phyloP scores from a whole-genome alignment of 1,284 basidiomycete genomes.

The Pterulicium gracile region DNA sequence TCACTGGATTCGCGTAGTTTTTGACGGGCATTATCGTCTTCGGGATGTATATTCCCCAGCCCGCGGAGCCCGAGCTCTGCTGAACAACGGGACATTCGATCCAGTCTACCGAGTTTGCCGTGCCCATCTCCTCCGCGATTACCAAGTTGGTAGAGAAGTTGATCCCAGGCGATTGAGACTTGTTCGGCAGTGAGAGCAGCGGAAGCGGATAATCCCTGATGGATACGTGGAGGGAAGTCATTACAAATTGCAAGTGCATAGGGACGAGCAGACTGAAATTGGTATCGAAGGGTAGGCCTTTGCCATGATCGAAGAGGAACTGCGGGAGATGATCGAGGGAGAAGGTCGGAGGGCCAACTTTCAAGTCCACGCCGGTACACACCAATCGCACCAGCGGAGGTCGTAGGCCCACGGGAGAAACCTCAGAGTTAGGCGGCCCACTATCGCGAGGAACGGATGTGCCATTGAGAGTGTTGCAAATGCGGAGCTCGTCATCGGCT shows the following conservation, averaged over 20 bases:
- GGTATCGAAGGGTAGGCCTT: conserved; percentile 61
- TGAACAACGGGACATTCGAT: conserved; percentile 57
- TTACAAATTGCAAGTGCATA: conserved; percentile 65
- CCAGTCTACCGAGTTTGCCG: conserved; percentile 61
- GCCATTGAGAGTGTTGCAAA: background rate
- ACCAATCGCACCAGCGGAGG: conserved; percentile 73
- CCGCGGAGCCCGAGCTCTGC: conserved; percentile 37
- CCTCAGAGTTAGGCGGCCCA: conserved; percentile 7
- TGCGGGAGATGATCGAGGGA: conserved; percentile 43
- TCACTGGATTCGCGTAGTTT: conserved; percentile 72
- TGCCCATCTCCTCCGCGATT: conserved; percentile 84
- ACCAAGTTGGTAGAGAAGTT: conserved; percentile 76
- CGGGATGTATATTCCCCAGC: conserved; percentile 63
- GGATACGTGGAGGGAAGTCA: conserved; percentile 50
- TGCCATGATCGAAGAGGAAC: conserved; percentile 65
- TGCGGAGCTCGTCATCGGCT: conserved; percentile 20
- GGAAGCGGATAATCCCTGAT: conserved; percentile 81
- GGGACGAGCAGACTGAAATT: conserved; percentile 80
- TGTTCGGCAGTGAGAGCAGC: conserved; percentile 45
- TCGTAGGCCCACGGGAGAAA: conserved; percentile 27
- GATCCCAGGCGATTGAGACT: conserved; percentile 34
- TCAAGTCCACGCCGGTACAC: conserved; percentile 50
- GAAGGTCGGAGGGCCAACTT: conserved; percentile 57
- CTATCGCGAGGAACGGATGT: conserved; percentile 12
- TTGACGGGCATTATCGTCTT: conserved; percentile 96